Base-by-base conservation (phyloP, 2,329 filamentous ascomycete genomes). In the Talaromyces sp. region DNA sequence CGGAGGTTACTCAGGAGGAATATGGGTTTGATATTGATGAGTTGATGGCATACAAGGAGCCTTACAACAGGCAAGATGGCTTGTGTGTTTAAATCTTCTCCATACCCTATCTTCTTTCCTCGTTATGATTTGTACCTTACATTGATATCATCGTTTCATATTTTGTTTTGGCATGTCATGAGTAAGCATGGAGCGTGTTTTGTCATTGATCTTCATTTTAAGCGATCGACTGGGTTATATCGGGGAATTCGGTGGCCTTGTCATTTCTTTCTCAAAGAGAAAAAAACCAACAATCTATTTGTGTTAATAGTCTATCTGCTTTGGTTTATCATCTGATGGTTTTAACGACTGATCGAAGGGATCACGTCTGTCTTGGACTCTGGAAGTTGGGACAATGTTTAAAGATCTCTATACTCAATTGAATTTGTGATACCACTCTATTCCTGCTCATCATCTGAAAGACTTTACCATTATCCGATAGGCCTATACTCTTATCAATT, bases 21-120 rank as follows among this genome's bases (percentile, higher is more conserved):
- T 72, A 72, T 48, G 72, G 76, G 56, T 67, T 79, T 63, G 72
- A 77, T 61, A 50, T 63, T 25, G 62, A 63, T 25, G 62, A 64
- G 28, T 28, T 64, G 58, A 64, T 64, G 52, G 52, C 62, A 31
- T 64, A 63, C 31, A 55, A 57, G 57, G 62, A 63, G 48, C 37
- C 54, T 12, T 57, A 57, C 14, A 56, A 56, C 35, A 40, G 54
- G 21, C 54, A 57, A 42, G 54, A 57, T 18, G 54, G 54, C 54
- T 31, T 57, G 25, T 42, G 54, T 42, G 54, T 42, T 42, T 57
- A 57, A 9, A 14, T 33, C 28, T 7, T 21, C 50, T 1, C 28
- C 3, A 28, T 28, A 28, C 28, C 28, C 6, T 28, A 28, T 28
- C 6, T 18, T 11, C n/a, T 35, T 31, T 23, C 31, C 18, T 54